Evolutionary conservation across 495 filamentous ascomycete species (phyloP).

Genomic region (Penicillium coprophilum): DNA sequence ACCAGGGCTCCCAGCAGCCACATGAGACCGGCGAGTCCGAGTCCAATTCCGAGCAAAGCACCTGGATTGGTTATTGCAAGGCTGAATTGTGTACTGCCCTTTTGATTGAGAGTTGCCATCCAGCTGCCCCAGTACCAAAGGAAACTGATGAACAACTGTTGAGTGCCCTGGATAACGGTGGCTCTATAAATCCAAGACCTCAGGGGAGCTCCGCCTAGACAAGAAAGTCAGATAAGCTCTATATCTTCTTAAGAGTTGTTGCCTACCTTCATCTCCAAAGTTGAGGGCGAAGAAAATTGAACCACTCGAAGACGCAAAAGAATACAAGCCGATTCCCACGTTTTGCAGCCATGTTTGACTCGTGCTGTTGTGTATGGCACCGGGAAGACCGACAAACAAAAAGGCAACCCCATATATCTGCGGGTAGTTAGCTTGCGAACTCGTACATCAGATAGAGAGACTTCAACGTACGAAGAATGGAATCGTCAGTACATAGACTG

Average conservation of each 20-base stretch:
- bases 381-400: conserved; percentile 62
- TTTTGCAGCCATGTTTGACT: conserved; percentile 51
- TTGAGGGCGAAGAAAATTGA: conserved; percentile 55
- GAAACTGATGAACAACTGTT: conserved; percentile 59
- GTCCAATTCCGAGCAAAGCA: conserved; percentile 52
- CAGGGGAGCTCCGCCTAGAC: conserved; percentile 52
- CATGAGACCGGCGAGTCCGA: conserved; percentile 56
- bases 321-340: conserved; percentile 45
- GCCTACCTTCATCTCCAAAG: conserved; percentile 46
- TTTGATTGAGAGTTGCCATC: conserved; percentile 30
- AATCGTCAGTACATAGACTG: conserved; percentile 60
- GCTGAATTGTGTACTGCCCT: conserved; percentile 22
- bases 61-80: conserved; percentile 38
- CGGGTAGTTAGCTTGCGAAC: neutral
- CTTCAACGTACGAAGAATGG: conserved; percentile 45
- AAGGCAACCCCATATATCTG: conserved; percentile 61
- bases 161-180: conserved; percentile 60
- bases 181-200: conserved; percentile 64
- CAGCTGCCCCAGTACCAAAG: conserved; percentile 66
- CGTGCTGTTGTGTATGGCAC: conserved; percentile 42
- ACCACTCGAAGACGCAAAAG: conserved; percentile 49
- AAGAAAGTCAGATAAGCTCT: conserved; percentile 15
- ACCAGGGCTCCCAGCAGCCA: conserved; percentile 43
- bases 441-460: conserved; percentile 2
- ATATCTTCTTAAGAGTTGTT: neutral